Evolutionary conservation across 805 yeast genomes (phyloP), one percentile per base, ranked within the genome.

Genomic region (Spathaspora sp.): DNA sequence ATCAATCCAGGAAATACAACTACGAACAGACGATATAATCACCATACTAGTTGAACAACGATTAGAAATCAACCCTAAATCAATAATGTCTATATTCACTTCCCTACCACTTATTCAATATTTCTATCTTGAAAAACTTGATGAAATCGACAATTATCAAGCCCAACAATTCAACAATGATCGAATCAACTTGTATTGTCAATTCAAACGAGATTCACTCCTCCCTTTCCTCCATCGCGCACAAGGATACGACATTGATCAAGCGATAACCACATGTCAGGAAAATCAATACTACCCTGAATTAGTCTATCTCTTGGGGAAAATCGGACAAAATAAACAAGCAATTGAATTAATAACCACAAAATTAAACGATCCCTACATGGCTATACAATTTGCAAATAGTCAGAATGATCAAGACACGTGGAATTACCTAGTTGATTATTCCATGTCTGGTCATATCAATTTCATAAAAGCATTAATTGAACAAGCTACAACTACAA

Each of bases 331-430:
- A 57, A 82, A 85, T 51, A 78, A 78, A 54, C 79, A 82, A 54
- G 98, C 98, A 0, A 69, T 93, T 59, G 78, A 75, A 52, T 72
- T 94, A 43, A 90, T 94, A 14, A 83, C 91, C 40, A 86, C 88
- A 56, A 79, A 88, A 58, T 69, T 92, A 48, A 77, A 85, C 50
- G 94, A 93, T 63, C 93, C 97, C 0, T 78, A 79, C 42, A 76
- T 80, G 56, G 98, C 98, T 0, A 87, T 94, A 20, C 78, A 77
- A 16, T 94, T 91, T 75, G 94, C 92, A 1, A 78, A 76, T 48
- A 76, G 76, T 10, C 81, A 78, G 46, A 82, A 83, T 48, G 96
- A 90, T 58, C 66, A 73, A 19, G 96, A 89, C n/a, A 70, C 90
- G 10, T 91, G 97, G 96, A 83, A 83, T 42, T 82, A 83, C 45